Base-by-base conservation (phyloP, 2,329 filamentous ascomycete genomes). In the Cercospora beticola region DNA sequence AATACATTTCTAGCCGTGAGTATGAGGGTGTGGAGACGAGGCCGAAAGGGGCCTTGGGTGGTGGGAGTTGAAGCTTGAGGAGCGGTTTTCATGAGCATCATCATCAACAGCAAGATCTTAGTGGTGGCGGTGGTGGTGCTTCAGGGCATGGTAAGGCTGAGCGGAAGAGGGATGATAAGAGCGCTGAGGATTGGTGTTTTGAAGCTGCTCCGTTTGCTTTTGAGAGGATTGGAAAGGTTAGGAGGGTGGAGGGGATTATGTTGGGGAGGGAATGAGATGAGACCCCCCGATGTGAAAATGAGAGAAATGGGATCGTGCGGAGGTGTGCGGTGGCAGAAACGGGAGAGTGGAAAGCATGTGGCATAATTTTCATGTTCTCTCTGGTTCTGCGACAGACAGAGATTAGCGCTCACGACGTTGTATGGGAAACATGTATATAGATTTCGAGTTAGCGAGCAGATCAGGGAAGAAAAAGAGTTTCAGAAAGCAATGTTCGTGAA, bases 11-110 rank as follows among this genome's bases (percentile, higher is more conserved):
- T 71, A 91, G 91, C 70, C 88, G 96, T 77, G 93, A 97, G 76
- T 98, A 97, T 76, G 95, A 98, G 77, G 95, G 94, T 1, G 89
- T 99, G 49, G 89, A 97, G 68, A 87, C 92, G 65, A 87, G 90
- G 72, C 76, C 86, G 56, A 66, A 62, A 31, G 33, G 65, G 36
- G 49, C 46, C 8, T n/a, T 59, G 31, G 52, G 62, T 4, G 52
- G 62, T 16, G 46, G n/a, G 31, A 65, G 62, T 59, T 65, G 62
- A 65, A 65, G 52, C 21, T 43, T 56, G 52, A 40, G 62, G 52
- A 58, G 52, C 62, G 62, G 56, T 36, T 12, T 59, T 59, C 56
- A 33, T 59, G 56, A 59, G 16, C 18, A 59, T 54, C 49, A 54
- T 54, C 23, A 59, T 33, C 31, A 59, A 33, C 56, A 36, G 26